Base-by-base conservation (phyloP, 148 eudicot genomes). In the Limonium bicolor region DNA sequence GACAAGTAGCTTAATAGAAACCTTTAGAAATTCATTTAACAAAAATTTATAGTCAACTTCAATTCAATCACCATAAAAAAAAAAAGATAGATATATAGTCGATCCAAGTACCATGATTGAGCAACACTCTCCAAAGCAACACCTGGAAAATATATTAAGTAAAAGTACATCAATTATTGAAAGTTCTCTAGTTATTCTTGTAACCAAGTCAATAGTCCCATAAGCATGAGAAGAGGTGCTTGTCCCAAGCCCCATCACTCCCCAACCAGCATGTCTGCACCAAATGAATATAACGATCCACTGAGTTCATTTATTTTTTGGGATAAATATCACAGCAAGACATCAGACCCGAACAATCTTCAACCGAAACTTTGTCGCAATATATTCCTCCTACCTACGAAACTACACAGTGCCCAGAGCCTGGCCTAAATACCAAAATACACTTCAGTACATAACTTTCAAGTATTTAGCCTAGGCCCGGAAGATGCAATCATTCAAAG, bases 241-340 rank as follows among this genome's bases (percentile, higher is more conserved):
- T 67, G 80, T 54, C 74, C 58, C 64, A 72, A 69, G 62, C 67
- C 69, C 71, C 74, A 76, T 63, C 56, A 65, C 56, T 64, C 75
- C 69, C 80, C 59, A 65, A 74, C 68, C 70, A 62, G 86, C 77
- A 74, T 64, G 64, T 78, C 81, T 78, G 81, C 81, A 78, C 65
- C 75, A 78, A 70, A 74, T 64, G 63, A 66, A 73, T 69, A 49
- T 53, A 56, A 74, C 70, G n/a, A n/a, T n/a, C n/a, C n/a, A n/a
- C n/a, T n/a, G n/a, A n/a, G n/a, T n/a, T n/a, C n/a, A n/a, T n/a
- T n/a, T n/a, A n/a, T n/a, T n/a, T n/a, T n/a, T 61, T 63, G 62
- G 64, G 51, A 74, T 51, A 27, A 60, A 66, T 36, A 43, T 55
- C 44, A 59, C 45, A 59, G 51, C 47, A 65, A 28, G 59, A 60